Base-by-base conservation (phyloP, 116 monocot genomes). In the Papilionanthe hybrid region DNA sequence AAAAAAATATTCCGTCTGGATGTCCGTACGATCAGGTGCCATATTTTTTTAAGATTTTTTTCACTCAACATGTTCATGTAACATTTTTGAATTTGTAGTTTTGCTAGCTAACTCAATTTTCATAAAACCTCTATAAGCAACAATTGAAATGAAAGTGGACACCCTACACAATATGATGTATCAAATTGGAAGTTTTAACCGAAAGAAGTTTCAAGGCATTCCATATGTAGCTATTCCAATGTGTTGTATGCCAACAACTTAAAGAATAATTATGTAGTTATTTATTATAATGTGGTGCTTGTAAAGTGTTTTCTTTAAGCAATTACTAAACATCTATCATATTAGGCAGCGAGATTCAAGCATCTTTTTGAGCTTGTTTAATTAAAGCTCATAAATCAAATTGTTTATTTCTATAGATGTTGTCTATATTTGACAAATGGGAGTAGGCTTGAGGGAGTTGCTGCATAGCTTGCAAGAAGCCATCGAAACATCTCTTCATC, bases 401-500 rank as follows among this genome's bases (percentile, higher is more conserved):
- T 69, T 69, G 29, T 37, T 69, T 25, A 69, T 17, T 69, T 69
- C 13, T 37, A 2, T 69, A 25, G 69, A 41, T 73, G 43, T 13
- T 71, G 2, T 41, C 22, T 75, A 75, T 49, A 49, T 75, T 75
- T 75, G 22, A 49, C 9, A 48, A 15, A 75, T 12, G 50, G 19
- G 22, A 47, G 48, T 49, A 44, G 75, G 75, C 75, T 75, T 75
- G 75, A 75, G 75, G 49, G 75, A 75, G 75, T 18, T 48, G 75
- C 75, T 75, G 75, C 75, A 75, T 75, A 75, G 37, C 75, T 75
- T 75, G 75, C 25, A 75, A 75, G 75, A 75, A 75, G 49, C 15
- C 69, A 32, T 69, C 30, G 69, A 69, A 69, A 69, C 69, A 69
- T 69, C 30, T 69, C 69, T 69, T 75, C 27, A 75, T 49, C 75